Evolutionary conservation across 1,284 basidiomycete species (phyloP).

Genomic region (Trametes hirsuta): DNA sequence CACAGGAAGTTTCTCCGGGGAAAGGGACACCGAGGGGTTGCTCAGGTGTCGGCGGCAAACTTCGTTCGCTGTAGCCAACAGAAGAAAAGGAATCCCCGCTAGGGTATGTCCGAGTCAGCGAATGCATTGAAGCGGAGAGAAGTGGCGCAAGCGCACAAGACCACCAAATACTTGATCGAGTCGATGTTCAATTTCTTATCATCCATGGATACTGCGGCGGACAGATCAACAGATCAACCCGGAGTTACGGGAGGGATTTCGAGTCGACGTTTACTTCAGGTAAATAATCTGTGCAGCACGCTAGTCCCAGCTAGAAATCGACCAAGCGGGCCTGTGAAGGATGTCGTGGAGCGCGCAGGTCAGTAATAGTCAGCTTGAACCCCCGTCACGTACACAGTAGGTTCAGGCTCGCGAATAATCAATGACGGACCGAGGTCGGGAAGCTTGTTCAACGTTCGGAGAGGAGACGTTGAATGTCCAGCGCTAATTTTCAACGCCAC

Average conservation of each 20-base stretch:
- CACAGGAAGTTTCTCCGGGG: conserved; percentile 48
- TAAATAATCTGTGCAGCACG: no score
- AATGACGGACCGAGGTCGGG: no score
- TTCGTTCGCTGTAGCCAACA: conserved; percentile 35
- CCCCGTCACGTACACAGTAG: no score
- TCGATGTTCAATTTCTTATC: conserved; percentile 42
- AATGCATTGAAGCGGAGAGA: not conserved
- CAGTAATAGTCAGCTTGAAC: no score
- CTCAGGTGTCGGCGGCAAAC: conserved; percentile 31
- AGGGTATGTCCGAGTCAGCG: not conserved
- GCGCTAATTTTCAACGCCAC: not conserved
- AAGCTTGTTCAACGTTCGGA: no score
- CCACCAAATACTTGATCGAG: conserved; percentile 41
- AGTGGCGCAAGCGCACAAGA: conserved; percentile 41
- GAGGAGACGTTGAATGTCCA: not conserved
- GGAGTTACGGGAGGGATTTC: not conserved
- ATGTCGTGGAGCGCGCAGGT: no score
- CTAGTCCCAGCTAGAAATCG: no score
- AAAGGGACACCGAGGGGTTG: conserved; percentile 50
- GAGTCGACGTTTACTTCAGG: no score
- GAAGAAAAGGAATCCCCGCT: conserved; percentile 59
- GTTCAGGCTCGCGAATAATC: no score
- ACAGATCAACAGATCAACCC: conserved; percentile 13
- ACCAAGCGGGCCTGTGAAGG: no score
- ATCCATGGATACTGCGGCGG: conserved; percentile 19